A percentile compares a stretch with the other conserved stretches of the same genome.
These are phyloP conservation scores for Pelomyxa schiedti DNA, from an alignment of 78 protist species.

Conservation along the genomic window DNA sequence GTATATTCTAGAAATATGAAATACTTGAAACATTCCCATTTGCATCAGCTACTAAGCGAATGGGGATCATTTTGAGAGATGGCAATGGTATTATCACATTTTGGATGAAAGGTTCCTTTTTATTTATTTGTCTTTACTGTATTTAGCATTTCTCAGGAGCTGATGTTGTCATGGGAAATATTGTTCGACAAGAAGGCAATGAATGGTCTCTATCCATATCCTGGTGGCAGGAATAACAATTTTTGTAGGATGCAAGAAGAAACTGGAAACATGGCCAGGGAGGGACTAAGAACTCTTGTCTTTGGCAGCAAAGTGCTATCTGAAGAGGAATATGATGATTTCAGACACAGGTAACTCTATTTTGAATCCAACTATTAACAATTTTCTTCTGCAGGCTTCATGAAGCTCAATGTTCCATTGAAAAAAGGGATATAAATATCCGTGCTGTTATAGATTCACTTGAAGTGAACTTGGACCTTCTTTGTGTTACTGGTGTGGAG, in stretches of 20 bases:
- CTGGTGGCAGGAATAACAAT: too few relatives aligned
- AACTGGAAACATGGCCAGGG: conserved; percentile 84
- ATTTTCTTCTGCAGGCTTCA: not conserved
- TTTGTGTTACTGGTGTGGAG: conserved; percentile 85
- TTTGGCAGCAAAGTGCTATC: conserved; percentile 56
- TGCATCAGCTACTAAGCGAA: conserved; percentile 85
- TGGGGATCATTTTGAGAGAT: conserved; percentile 89
- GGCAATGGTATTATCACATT: conserved; percentile 52
- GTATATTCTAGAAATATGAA: conserved; percentile 30
- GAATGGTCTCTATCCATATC: too few relatives aligned
- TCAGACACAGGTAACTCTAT: conserved; percentile 4
- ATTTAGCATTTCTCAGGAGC: too few relatives aligned
- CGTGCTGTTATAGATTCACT: conserved; percentile 42
- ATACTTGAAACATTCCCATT: conserved; percentile 85
- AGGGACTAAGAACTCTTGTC: conserved; percentile 91
- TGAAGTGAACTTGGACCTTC: conserved; percentile 56
- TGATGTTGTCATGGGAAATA: conserved; percentile 36
- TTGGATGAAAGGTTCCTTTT: conserved; percentile 82
- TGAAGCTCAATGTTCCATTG: conserved; percentile 42
- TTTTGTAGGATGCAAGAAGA: conserved; percentile 93
- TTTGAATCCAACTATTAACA: not conserved
- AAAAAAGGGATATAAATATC: conserved; percentile 39
- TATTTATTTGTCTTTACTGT: too few relatives aligned
- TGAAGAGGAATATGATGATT: conserved; percentile 54
- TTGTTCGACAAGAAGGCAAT: conserved; percentile 54